Base-by-base conservation (phyloP, 768 basidiomycete species). In the Brasilioporus rufonigricans region DNA sequence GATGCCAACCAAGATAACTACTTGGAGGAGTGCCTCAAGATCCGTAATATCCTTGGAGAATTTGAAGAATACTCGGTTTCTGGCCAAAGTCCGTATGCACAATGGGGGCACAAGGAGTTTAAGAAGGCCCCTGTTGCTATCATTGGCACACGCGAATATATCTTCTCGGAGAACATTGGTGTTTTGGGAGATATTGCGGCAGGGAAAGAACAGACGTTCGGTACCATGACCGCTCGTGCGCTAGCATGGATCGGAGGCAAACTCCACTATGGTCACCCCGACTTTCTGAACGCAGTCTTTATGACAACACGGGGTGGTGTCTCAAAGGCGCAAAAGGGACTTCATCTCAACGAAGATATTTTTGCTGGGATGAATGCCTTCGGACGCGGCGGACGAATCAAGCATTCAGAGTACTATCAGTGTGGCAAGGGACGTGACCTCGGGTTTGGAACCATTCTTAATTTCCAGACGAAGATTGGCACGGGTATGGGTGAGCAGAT, bases 1-100 rank as follows among this genome's bases (percentile, higher is more conserved):
- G 97, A 99, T 62, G 97, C 97, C 63, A 99, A 99, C 70, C 97
- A 99, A 76, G 97, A 99, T 77, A 99, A 98, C 76, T 99, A 99
- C 67, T 78, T 99, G 65, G 97, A 99, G 71, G 97, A 99, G 69
- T 99, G 97, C 72, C 74, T 99, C 69, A 99, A 99, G 81, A 99
- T 99, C 64, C 86, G 97, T 33, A 99, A 95, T 69, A 85, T 99
- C 48, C 81, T 99, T 45, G 96, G 92, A 61, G 97, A 98, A 73
- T 99, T 99, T 61, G 97, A 99, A 69, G 91, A 98, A 67, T 96
- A 91, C 69, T 83, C 84, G 11, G 80, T 91, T 47, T 93, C 93
- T 7, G 87, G 85, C 62, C 91, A 96, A 77, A 93, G 89, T 66
- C 97, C 97, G 11, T 99, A 99, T 69, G 91, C 92, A 6, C 92